Conservation (phyloP, 2,329 filamentous ascomycete species). For the Paecilomyces sp. region DNA sequence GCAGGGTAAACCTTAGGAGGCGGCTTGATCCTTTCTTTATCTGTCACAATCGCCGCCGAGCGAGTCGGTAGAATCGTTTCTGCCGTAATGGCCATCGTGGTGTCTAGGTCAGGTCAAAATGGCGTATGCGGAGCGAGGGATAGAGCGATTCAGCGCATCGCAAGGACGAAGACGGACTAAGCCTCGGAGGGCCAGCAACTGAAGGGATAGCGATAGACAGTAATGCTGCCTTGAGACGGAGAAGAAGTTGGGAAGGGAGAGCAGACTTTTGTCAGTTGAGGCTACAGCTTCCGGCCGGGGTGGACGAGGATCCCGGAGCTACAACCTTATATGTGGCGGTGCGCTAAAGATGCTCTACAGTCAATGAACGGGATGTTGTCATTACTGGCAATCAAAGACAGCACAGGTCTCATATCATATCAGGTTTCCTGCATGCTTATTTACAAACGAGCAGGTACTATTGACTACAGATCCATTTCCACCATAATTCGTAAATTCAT, state of each 20-base stretch:
- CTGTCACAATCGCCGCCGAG: constrained; percentile 32
- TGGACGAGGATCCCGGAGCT: constrained; percentile 1
- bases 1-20: constrained; percentile 48
- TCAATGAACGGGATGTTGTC: not conserved
- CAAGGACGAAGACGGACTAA: constrained; percentile 5
- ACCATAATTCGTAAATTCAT: constrained; percentile 5
- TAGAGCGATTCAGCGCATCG: constrained; percentile 13
- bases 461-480: not conserved
- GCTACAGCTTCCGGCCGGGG: not conserved
- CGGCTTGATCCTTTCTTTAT: constrained; percentile 47
- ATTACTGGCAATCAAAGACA: not conserved
- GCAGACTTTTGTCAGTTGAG: not conserved
- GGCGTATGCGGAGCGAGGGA: not conserved
- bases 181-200: not conserved
- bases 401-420: not conserved
- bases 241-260: not conserved
- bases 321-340: constrained; percentile 1
- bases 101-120: constrained; percentile 4
- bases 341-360: not conserved
- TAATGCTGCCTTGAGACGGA: not conserved
- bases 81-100: constrained; percentile 38
- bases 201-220: not conserved
- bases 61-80: constrained; percentile 30
- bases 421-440: not conserved
- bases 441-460: not conserved